Evolutionary conservation across 306 rosid genomes (phyloP).

Genomic region (Lathyrus sativus): DNA sequence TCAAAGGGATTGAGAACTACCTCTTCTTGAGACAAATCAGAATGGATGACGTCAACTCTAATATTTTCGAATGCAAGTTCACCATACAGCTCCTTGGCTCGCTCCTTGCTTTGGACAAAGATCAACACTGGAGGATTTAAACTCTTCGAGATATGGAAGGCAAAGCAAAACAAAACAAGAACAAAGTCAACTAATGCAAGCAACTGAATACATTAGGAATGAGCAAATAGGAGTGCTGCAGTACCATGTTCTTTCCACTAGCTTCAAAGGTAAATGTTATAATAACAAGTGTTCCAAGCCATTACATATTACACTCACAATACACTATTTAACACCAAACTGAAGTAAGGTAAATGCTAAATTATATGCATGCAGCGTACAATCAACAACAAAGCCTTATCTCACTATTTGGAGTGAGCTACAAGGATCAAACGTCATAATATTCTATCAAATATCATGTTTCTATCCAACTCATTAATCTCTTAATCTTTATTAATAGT

Average conservation of each 20-base stretch:
- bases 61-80: conserved; percentile 76
- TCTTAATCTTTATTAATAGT: too few relatives aligned
- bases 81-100: conserved; percentile 83
- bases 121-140: conserved; percentile 87
- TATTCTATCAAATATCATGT: too few relatives aligned
- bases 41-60: conserved; percentile 83
- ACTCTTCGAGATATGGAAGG: conserved; percentile 52
- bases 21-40: conserved; percentile 79
- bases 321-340: conserved; percentile 20
- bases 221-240: conserved; percentile 5
- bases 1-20: conserved; percentile 49
- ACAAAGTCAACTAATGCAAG: conserved; percentile 34
- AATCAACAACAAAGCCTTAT: not conserved
- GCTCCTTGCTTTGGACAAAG: conserved; percentile 95
- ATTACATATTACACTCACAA: conserved; percentile 4
- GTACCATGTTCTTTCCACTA: conserved; percentile 7
- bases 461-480: too few relatives aligned
- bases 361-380: not conserved
- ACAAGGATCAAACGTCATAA: too few relatives aligned
- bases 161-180: conserved; percentile 24
- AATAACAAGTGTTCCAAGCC: conserved; percentile 28
- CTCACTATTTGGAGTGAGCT: too few relatives aligned
- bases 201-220: conserved; percentile 11
- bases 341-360: conserved; percentile 13
- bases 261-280: conserved; percentile 15